Evolutionary conservation across 768 basidiomycete genomes (phyloP).

Genomic region (Rhodotorula kratochvilovae): DNA sequence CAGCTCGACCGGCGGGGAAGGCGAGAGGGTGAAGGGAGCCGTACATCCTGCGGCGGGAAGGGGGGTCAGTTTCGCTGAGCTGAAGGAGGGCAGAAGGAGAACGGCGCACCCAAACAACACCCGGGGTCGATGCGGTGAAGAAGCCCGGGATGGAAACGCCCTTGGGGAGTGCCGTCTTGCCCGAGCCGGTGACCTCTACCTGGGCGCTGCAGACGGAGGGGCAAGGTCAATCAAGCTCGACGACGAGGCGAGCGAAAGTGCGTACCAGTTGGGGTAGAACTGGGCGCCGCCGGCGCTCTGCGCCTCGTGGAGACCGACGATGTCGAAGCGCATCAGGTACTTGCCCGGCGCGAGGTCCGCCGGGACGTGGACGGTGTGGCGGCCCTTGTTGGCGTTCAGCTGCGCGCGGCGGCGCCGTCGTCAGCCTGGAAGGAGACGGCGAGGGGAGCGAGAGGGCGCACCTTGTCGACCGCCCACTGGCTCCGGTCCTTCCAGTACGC

Average conservation of each 20-base stretch:
- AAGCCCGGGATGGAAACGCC: constrained; percentile 12
- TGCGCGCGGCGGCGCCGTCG: too few relatives aligned
- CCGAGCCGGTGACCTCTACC: not conserved
- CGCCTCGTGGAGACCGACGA: constrained; percentile 4
- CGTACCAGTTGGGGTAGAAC: constrained; percentile 15
- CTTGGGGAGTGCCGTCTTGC: not conserved
- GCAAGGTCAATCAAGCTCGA: too few relatives aligned
- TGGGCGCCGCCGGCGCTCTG: not conserved
- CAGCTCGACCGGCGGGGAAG: not conserved
- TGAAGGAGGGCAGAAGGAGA: too few relatives aligned
- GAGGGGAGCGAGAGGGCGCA: not conserved
- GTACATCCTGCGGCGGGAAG: too few relatives aligned
- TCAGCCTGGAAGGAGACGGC: too few relatives aligned
- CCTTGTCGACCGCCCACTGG: constrained; percentile 11
- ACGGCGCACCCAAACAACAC: constrained; percentile 4
- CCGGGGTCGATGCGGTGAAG: not conserved
- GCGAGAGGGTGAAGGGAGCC: too few relatives aligned
- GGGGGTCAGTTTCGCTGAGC: too few relatives aligned
- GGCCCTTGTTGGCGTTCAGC: constrained; percentile 10
- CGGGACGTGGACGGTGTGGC: not conserved
- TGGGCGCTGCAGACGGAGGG: not conserved
- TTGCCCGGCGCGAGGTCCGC: constrained; percentile 1
- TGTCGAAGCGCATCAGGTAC: constrained; percentile 18
- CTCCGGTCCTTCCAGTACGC: not conserved
- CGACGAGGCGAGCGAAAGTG: too few relatives aligned